Evolutionary conservation across 305 asterid genomes (phyloP).

Genomic region (Salvia sclarea): DNA sequence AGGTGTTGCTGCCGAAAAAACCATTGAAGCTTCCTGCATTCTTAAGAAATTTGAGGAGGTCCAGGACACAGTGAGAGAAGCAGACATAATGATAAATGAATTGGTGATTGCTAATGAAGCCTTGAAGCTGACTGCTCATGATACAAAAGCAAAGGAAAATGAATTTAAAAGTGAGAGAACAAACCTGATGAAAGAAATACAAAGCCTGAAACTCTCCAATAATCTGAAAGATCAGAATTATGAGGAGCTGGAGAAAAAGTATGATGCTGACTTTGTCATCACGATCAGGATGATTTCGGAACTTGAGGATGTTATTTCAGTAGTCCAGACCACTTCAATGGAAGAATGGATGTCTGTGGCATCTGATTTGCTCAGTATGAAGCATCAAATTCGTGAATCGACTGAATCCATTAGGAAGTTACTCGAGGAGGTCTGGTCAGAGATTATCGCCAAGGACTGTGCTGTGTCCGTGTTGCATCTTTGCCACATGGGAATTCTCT

Average conservation of each 20-base stretch:
- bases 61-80: constrained; percentile 86
- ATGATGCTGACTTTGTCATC: constrained; percentile 51
- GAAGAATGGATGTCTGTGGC: constrained; percentile 54
- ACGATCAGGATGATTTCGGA: constrained; percentile 57
- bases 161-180: constrained; percentile 47
- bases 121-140: constrained; percentile 65
- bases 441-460: constrained; percentile 81
- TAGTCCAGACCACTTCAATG: constrained; percentile 45
- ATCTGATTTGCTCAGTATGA: constrained; percentile 51
- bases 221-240: constrained; percentile 53
- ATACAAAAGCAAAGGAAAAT: constrained; percentile 54
- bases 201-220: constrained; percentile 56
- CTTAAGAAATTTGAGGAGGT: constrained; percentile 89
- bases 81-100: constrained; percentile 88
- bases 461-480: constrained; percentile 84
- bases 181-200: constrained; percentile 50
- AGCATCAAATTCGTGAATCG: constrained; percentile 58
- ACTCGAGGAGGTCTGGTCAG: constrained; percentile 94
- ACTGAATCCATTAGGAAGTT: constrained; percentile 55
- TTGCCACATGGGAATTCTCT: constrained; percentile 88
- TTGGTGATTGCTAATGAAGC: constrained; percentile 87
- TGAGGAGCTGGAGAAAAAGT: constrained; percentile 51
- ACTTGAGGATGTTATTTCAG: constrained; percentile 63
- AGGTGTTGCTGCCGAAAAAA: constrained; percentile 72
- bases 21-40: constrained; percentile 80